Evolutionary conservation across 129 eudicot species (phyloP), one percentile per base, ranked within the genome.

Genomic region (Flaveria robusta): DNA sequence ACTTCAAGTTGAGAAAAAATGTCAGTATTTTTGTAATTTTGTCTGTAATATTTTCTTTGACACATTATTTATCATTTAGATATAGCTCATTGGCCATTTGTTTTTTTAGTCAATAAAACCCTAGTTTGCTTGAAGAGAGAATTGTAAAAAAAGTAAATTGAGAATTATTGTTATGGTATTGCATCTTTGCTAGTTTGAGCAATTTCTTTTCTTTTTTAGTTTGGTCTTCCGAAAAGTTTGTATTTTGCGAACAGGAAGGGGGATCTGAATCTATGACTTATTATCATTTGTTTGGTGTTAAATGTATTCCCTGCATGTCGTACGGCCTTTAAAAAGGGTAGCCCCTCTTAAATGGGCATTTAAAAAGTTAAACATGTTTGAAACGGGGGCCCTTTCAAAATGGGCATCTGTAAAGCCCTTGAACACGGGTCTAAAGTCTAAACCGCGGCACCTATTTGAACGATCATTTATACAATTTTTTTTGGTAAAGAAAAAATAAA

Each of bases 81-180:
- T 24, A 26, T 59, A 59, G 66, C 66, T 59, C 66, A 24, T 59
- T 23, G 12, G 66, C 37, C 18, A 72, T 79, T 79, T 72, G 68
- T 63, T 79, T 72, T 64, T 64, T 50, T 39, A 34, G 58, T 64
- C 29, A 72, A 79, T 72, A 79, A 72, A 26, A 79, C 78, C 59
- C 47, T 64, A 46, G 83, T 72, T 79, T 14, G 67, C 15, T 71
- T 73, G 59, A 71, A 47, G 52, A 72, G 68, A 41, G 74, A 72
- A 71, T 50, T 79, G 78, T 79, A 79, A 72, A 79, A 79, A 79
- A 79, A 43, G 37, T 0, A 51, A 72, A 8, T 64, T 72, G 59
- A 73, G 46, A 64, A 22, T 50, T 72, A 63, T 71, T 68, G 68
- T 50, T 79, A 63, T 71, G 74, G 73, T 72, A 67, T 42, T n/a